Base-by-base conservation (phyloP, 805 yeast species). In the Torulaspora quercuum region DNA sequence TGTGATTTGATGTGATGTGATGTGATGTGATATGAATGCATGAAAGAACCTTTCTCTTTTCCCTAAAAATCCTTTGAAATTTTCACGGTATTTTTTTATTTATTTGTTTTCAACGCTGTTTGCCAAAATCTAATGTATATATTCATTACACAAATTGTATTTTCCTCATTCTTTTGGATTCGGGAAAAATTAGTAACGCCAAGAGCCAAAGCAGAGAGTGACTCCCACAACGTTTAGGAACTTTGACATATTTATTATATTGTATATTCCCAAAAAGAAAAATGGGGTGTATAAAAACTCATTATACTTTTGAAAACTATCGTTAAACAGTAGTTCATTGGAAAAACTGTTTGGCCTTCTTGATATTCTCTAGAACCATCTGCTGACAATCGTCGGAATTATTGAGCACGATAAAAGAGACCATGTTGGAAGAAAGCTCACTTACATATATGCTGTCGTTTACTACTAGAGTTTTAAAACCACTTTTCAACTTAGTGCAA, bases 401-500 rank as follows among this genome's bases (percentile, higher is more conserved):
- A 39, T 72, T 76, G 52, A 78, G 63, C 6, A 77, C 77, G 29
- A 78, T 71, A 69, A 78, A 77, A 30, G 78, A 74, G 59, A 75
- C 76, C 65, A 78, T 67, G 46, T 78, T 78, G 22, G 77, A 72
- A 6, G 82, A 76, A 28, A 78, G 63, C 15, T 76, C 73, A 41
- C 75, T 76, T 23, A 78, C 72, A 31, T 78, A 67, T 2, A 68
- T 53, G 7, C 59, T 57, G 33, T 67, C 95, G 41, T 82, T 79
- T 21, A 90, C 69, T 12, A 82, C 76, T 33, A 90, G 63, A 30
- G 84, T 80, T 46, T 75, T 80, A 61, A 90, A 86, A 50, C 86
- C 89, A 4, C 95, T 76, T 54, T 95, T 75, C 53, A 90, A 70
- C 59, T 87, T 89, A 34, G 84, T 78, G 28, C 92, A 87, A 48